These are phyloP conservation scores for Collybiopsis luxurians DNA, from an alignment of 768 basidiomycete genomes.

Conservation along the genomic window DNA sequence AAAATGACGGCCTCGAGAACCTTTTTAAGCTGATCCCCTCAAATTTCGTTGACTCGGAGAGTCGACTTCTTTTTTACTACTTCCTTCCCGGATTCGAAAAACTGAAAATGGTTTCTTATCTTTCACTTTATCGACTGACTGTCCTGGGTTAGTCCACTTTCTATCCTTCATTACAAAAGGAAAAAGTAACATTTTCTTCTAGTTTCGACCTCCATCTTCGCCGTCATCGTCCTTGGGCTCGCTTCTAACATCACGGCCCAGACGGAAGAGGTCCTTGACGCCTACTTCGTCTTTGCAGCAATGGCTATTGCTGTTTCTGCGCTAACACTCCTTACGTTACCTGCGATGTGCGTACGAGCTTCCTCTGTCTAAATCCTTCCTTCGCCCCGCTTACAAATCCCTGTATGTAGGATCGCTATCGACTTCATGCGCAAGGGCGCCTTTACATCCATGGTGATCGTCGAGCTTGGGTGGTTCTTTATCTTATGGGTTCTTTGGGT, in stretches of 20 bases:
- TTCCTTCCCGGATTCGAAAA: too few species aligned
- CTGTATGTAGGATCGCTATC: neutral
- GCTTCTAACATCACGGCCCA: slow-evolving; percentile 3
- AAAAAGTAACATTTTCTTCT: too few species aligned
- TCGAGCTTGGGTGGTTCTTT: slow-evolving; percentile 5
- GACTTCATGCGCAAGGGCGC: slow-evolving; percentile 4
- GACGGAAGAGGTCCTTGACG: neutral
- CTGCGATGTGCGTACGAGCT: slow-evolving; percentile 8
- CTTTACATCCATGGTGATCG: slow-evolving; percentile 6
- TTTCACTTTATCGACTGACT: too few species aligned
- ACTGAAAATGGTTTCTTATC: too few species aligned
- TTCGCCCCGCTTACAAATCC: too few species aligned
- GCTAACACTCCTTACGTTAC: slow-evolving; percentile 5
- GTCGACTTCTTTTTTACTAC: too few species aligned
- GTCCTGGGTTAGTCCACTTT: too few species aligned
- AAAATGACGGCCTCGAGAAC: too few species aligned
- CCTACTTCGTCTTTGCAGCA: slow-evolving; percentile 8
- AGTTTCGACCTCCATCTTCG: slow-evolving; percentile 13
- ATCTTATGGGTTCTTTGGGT: slow-evolving; percentile 17
- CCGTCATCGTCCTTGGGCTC: slow-evolving; percentile 22
- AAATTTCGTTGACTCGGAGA: too few species aligned
- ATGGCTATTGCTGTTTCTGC: slow-evolving; percentile 10
- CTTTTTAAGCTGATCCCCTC: too few species aligned
- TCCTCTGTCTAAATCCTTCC: too few species aligned
- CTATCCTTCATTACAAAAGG: too few species aligned